Conservation (phyloP, 345 rosid genomes). For the Angophora floribunda region DNA sequence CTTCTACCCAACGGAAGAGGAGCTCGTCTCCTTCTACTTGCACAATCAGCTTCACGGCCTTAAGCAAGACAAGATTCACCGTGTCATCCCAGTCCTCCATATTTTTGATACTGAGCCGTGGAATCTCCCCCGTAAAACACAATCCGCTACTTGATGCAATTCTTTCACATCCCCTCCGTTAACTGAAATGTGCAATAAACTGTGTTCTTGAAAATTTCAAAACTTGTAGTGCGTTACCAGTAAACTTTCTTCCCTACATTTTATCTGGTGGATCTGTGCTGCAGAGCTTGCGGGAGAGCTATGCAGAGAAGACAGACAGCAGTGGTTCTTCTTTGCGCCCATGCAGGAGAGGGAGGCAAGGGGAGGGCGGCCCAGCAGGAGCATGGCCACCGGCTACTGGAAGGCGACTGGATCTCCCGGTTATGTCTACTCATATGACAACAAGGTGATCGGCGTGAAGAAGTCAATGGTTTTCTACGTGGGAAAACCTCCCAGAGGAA, state of each 20-base stretch:
- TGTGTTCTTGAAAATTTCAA: not conserved
- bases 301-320: not conserved
- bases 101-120: not conserved
- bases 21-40: not conserved
- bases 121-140: not conserved
- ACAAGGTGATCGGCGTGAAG: conserved; percentile 59
- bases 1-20: not conserved
- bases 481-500: conserved; percentile 20
- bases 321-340: not conserved
- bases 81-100: not conserved
- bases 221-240: not conserved
- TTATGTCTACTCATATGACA: conserved; percentile 32
- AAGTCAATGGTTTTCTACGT: conserved; percentile 83
- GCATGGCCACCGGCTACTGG: not conserved
- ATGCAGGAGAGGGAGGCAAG: not conserved
- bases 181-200: not conserved
- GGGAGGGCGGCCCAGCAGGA: not conserved
- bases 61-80: not conserved
- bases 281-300: not conserved
- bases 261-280: not conserved
- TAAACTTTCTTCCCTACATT: not conserved
- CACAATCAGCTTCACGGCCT: not conserved
- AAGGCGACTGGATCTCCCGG: not conserved
- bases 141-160: not conserved
- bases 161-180: not conserved